These are phyloP conservation scores for Neophaeococcomyces aloes DNA, from an alignment of 2,329 filamentous ascomycete genomes.

Conservation along the genomic window DNA sequence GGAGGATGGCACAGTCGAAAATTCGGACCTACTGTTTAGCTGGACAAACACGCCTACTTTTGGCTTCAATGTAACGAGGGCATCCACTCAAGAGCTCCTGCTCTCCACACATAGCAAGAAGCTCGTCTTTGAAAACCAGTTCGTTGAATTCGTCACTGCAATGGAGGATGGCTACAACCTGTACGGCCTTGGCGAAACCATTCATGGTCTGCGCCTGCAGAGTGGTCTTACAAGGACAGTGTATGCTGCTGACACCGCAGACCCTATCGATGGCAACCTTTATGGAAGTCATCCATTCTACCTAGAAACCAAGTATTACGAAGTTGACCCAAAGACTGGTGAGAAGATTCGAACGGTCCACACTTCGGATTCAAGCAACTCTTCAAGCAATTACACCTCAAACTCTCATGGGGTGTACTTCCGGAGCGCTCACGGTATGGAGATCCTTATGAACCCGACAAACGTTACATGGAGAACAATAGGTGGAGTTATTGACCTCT, in stretches of 20 bases:
- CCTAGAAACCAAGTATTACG: conserved; percentile 66
- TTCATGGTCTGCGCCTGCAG: conserved; percentile 60
- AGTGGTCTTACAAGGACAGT: conserved; percentile 61
- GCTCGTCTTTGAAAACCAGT: conserved; percentile 66
- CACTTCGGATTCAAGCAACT: conserved; percentile 38
- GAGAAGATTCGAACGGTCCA: conserved; percentile 43
- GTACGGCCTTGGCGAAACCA: conserved; percentile 64
- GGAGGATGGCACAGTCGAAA: conserved; percentile 31
- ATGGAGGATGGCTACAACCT: conserved; percentile 63
- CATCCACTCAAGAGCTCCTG: conserved; percentile 53
- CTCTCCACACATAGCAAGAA: conserved; percentile 56
- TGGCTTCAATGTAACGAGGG: conserved; percentile 45
- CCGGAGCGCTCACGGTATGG: conserved; percentile 66
- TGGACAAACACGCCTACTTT: conserved; percentile 51
- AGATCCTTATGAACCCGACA: conserved; percentile 53
- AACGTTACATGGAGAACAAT: conserved; percentile 64
- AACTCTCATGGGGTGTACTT: conserved; percentile 64
- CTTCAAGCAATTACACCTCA: conserved; percentile 43
- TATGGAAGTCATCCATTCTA: conserved; percentile 73
- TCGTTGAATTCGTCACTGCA: conserved; percentile 59
- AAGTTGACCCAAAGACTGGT: conserved; percentile 36
- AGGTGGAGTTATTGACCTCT: conserved; percentile 68
- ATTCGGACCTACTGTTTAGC: conserved; percentile 37
- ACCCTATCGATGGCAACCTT: conserved; percentile 53
- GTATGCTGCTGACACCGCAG: conserved; percentile 58